Evolutionary conservation across 169 alveolate genomes (phyloP), one percentile per base, ranked within the genome.

Genomic region (Plasmodium billcollinsi): DNA sequence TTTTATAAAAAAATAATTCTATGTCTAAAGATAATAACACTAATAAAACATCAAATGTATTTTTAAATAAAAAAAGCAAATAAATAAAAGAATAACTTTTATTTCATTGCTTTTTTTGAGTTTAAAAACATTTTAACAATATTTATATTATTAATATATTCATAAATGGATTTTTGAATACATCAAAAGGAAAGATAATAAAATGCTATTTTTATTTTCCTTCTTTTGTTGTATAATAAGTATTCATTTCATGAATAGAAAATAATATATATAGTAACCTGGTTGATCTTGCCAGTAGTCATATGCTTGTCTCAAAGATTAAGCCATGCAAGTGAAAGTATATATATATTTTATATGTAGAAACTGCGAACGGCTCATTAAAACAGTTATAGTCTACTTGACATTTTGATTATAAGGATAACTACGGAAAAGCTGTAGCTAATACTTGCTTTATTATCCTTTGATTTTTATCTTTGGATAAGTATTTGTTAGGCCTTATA

Each of bases 261-360:
- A 63, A 26, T 65, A 24, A 74, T 49, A 61, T 74, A 59, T 50
- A 91, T 96, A 95, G 96, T 93, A 95, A 96, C 97, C 98, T 97
- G 99, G 98, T 97, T 97, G 98, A 97, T 97, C 98, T 98, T 96
- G 98, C 99, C 98, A 97, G 98, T 96, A 97, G 97, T 97, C 98
- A 96, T 95, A 96, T 96, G 98, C 98, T 97, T 97, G 98, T 97
- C 98, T 96, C 97, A 96, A 96, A 95, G 97, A 94, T 93, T 95
- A 96, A 95, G 97, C 97, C 98, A 96, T 95, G 99, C 99, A 97
- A 96, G 98, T 97, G 98, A 96, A 96, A 89, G 95, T 88, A 91
- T 73, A 92, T 76, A 88, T 92, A 67, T 80, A 69, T 65, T 63
- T 88, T 59, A 83, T 74, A 91, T 88, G 90, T 74, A 69, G 95